phyloP scores from a whole-genome alignment of 2,329 filamentous ascomycete genomes.

The Beauveria pseudobassiana region DNA sequence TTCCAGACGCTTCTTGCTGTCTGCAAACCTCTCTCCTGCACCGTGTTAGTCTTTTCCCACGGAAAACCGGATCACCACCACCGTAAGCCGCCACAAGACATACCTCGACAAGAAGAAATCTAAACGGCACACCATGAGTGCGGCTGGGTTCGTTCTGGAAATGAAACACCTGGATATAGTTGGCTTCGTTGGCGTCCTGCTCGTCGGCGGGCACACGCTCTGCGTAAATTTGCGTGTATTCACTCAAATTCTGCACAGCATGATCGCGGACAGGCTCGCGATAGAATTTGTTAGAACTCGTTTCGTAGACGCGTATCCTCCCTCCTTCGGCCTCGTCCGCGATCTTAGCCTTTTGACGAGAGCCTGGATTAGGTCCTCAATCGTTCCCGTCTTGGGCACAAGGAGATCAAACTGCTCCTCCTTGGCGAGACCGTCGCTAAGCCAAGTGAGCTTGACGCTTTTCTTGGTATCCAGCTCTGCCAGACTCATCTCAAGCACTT shows the following conservation, averaged over 20 bases:
- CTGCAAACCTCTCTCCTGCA: conserved; percentile 72
- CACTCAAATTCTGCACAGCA: conserved; percentile 73
- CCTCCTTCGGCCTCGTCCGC: conserved; percentile 63
- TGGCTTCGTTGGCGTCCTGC: conserved; percentile 45
- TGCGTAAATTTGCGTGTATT: conserved; percentile 75
- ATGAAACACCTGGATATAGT: conserved; percentile 75
- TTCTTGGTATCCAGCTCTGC: conserved; percentile 93
- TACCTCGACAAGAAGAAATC: conserved; percentile 77
- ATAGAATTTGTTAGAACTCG: conserved; percentile 74
- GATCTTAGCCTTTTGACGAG: conserved; percentile 73
- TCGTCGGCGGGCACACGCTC: conserved; percentile 74
- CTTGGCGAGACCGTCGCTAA: conserved; percentile 86
- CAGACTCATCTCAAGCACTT: conserved; percentile 88
- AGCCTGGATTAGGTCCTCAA: conserved; percentile 68
- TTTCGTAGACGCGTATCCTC: conserved; percentile 74
- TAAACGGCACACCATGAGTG: conserved; percentile 83
- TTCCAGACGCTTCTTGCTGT: conserved; percentile 91
- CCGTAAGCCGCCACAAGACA: conserved; percentile 21
- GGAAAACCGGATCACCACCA: neutral
- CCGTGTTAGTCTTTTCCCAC: conserved; percentile 2
- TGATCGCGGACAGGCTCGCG: conserved; percentile 66
- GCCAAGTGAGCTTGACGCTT: conserved; percentile 70
- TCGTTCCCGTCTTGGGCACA: conserved; percentile 76
- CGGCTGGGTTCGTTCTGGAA: conserved; percentile 86
- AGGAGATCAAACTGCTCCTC: conserved; percentile 81